Evolutionary conservation across 2,329 filamentous ascomycete species (phyloP).

Genomic region (Emmonsia crescens): DNA sequence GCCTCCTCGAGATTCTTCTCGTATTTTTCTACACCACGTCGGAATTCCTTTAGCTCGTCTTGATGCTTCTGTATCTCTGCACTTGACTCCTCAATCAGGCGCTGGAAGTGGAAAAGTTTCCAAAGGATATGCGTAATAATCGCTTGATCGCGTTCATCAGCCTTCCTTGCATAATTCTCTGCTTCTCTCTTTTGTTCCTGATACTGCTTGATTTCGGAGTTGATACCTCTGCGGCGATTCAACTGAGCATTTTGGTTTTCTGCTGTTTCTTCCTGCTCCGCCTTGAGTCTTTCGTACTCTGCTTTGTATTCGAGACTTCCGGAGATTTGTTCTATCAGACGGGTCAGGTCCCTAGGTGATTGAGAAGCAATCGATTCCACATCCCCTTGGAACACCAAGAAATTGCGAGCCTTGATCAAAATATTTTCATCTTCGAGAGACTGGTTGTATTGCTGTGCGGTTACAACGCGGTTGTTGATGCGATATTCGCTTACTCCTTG

Average conservation of each 20-base stretch:
- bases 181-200: constrained; percentile 94
- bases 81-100: constrained; percentile 82
- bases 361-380: constrained; percentile 95
- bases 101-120: constrained; percentile 94
- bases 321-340: constrained; percentile 93
- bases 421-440: constrained; percentile 90
- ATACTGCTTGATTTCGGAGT: constrained; percentile 95
- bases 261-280: constrained; percentile 70
- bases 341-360: constrained; percentile 84
- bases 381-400: constrained; percentile 95
- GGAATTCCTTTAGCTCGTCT: constrained; percentile 85
- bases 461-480: constrained; percentile 86
- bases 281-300: constrained; percentile 85
- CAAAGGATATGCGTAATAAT: constrained; percentile 89
- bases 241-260: constrained; percentile 85
- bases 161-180: constrained; percentile 84
- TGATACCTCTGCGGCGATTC: constrained; percentile 82
- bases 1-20: constrained; percentile 71
- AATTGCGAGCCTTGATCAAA: constrained; percentile 93
- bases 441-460: constrained; percentile 85
- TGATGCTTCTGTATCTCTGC: constrained; percentile 86
- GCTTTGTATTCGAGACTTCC: constrained; percentile 89
- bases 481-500: constrained; percentile 87
- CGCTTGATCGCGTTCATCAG: constrained; percentile 78
- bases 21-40: constrained; percentile 75